A percentile compares a stretch with the other conserved stretches of the same genome.
Evolutionary conservation across 768 basidiomycete genomes (phyloP).

Genomic region (Panellus pusillus): DNA sequence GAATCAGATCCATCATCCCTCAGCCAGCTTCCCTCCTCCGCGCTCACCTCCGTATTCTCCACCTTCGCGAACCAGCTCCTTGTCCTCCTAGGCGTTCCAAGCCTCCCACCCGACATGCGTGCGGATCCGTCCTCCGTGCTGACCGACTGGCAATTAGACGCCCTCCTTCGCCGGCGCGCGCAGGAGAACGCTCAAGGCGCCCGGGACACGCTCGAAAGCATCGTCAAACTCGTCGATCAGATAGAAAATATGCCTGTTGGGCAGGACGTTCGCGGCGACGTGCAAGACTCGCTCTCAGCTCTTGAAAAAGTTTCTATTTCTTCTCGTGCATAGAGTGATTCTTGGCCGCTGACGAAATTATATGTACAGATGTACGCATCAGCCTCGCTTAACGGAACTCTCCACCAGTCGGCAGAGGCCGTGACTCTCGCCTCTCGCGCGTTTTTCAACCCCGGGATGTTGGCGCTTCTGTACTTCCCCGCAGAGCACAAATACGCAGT

Average conservation of each 20-base stretch:
- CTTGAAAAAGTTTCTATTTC: constrained; percentile 62
- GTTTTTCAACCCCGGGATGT: constrained; percentile 96
- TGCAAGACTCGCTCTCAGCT: constrained; percentile 66
- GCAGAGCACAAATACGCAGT: constrained; percentile 98
- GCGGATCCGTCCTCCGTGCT: constrained; percentile 30
- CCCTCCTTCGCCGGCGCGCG: constrained; percentile 68
- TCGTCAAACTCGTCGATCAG: constrained; percentile 78
- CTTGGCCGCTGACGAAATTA: neutral
- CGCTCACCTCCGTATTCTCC: constrained; percentile 54
- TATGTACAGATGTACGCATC: constrained; percentile 13
- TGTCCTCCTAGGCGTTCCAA: constrained; percentile 78
- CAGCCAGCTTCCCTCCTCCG: constrained; percentile 39
- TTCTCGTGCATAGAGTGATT: neutral
- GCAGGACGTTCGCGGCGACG: constrained; percentile 69
- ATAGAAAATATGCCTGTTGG: constrained; percentile 94
- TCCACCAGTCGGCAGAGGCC: constrained; percentile 63
- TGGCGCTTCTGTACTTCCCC: constrained; percentile 95
- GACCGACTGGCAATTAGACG: constrained; percentile 80
- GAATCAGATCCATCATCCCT: constrained; percentile 24
- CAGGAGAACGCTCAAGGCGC: constrained; percentile 67
- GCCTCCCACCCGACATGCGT: constrained; percentile 48
- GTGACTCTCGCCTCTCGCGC: constrained; percentile 73
- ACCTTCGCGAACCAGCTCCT: constrained; percentile 73
- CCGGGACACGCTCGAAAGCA: constrained; percentile 77
- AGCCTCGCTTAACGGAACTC: constrained; percentile 30